Evolutionary conservation across 345 rosid genomes (phyloP).

Genomic region (Citrus inodora): DNA sequence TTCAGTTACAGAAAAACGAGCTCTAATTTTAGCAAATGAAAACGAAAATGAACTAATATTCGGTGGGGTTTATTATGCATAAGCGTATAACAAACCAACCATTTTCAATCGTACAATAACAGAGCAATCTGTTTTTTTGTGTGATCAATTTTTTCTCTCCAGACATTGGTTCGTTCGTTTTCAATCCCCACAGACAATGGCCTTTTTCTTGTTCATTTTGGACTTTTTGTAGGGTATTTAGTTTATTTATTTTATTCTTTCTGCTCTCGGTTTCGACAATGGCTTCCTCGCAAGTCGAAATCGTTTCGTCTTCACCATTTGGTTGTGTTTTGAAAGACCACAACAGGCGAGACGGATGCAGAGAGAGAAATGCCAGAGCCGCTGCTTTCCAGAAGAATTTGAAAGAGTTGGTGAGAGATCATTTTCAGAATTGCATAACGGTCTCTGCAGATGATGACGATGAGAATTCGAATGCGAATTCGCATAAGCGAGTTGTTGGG

Average conservation of each 20-base stretch:
- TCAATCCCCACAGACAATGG: slow-evolving; percentile 6
- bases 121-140: neutral
- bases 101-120: neutral
- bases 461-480: slow-evolving; percentile 14
- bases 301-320: slow-evolving; percentile 54
- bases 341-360: slow-evolving; percentile 42
- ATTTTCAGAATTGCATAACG: slow-evolving; percentile 36
- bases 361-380: slow-evolving; percentile 38
- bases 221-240: neutral
- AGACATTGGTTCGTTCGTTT: slow-evolving; percentile 5
- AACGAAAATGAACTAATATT: neutral
- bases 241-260: neutral
- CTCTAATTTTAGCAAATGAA: slow-evolving; percentile 5
- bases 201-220: neutral
- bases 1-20: neutral
- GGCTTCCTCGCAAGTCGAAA: slow-evolving; percentile 73
- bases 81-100: neutral
- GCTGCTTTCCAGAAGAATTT: slow-evolving; percentile 58
- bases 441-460: slow-evolving; percentile 25
- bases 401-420: slow-evolving; percentile 59
- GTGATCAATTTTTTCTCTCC: neutral
- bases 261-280: slow-evolving; percentile 14
- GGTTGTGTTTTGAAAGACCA: slow-evolving; percentile 60
- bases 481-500: neutral
- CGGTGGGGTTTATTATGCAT: neutral